Evolutionary conservation across 2,329 filamentous ascomycete species (phyloP).

Genomic region (Hawksworthiomyces lignivorus): DNA sequence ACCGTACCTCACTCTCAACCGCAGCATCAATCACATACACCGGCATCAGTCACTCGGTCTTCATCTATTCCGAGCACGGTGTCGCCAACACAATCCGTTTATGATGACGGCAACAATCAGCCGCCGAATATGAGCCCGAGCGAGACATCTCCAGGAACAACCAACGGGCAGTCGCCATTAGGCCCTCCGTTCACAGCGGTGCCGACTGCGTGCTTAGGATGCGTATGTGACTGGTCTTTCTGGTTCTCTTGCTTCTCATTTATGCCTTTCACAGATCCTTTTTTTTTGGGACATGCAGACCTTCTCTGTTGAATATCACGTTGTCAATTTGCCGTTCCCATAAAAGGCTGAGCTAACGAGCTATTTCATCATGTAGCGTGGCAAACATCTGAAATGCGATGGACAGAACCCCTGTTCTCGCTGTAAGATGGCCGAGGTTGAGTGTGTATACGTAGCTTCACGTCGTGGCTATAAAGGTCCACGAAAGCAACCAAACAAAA

Average conservation of each 20-base stretch:
- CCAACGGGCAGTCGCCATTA: neutral
- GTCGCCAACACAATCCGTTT: neutral
- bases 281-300: no score
- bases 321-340: neutral
- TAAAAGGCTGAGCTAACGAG: neutral
- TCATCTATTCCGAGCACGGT: neutral
- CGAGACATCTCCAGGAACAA: neutral
- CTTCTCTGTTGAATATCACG: no score
- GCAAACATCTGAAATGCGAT: slow-evolving; percentile 70
- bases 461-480: slow-evolving; percentile 68
- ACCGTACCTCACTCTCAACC: neutral
- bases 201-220: slow-evolving; percentile 47
- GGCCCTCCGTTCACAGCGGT: slow-evolving; percentile 8
- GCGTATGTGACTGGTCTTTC: slow-evolving; percentile 39
- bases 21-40: neutral
- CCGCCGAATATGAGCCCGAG: slow-evolving; percentile 5
- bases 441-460: slow-evolving; percentile 67
- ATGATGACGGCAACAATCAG: neutral
- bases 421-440: slow-evolving; percentile 48
- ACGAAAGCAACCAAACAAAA: slow-evolving; percentile 43
- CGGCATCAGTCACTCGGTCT: neutral
- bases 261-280: neutral
- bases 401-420: slow-evolving; percentile 62
- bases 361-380: slow-evolving; percentile 31
- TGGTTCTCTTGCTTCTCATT: neutral